Base-by-base conservation (phyloP, 805 yeast genomes). In the Clavispora asparagi region DNA sequence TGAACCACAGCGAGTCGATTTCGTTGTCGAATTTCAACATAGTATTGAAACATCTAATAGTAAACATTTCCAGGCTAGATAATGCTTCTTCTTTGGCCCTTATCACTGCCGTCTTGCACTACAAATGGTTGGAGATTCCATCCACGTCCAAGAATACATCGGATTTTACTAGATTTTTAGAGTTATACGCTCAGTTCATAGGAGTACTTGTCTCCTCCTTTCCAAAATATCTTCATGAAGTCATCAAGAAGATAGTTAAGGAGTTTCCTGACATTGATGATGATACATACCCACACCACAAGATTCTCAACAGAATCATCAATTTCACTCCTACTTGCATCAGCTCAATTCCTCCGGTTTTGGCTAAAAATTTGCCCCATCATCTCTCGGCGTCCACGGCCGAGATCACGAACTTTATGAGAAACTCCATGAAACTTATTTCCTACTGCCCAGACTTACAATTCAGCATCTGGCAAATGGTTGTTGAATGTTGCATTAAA, bases 211-310 rank as follows among this genome's bases (percentile, higher is more conserved):
- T 91, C 33, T 85, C 95, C 4, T 85, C 92, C 40, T 74, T 83
- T 49, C 98, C 98, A 7, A 87, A 83, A 63, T 92, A 95, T 87
- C 82, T 94, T 80, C 77, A 79, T 51, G 95, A 87, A 48, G 87
- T 92, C n/a, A 82, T 87, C 17, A 70, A 74, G 49, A 77, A 79
- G 47, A 64, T 92, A n/a, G 76, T 90, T 10, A 56, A 73, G 16
- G 89, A 82, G 56, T 86, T 92, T 56, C 65, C 56, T 39, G 52
- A 53, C 28, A 44, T 52, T 31, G 39, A 45, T 8, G 54, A 47
- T 37, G 49, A 51, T 28, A 54, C 35, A 26, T 71, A 43, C 57
- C 57, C 41, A 54, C 81, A 52, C 64, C 97, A 92, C 67, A 73
- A 74, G 12, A 73, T 87, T 37, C 66, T 92, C 44, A 65, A 69